Conservation (phyloP, 2,329 filamentous ascomycete species). For the Sordariomycetes sp. region DNA sequence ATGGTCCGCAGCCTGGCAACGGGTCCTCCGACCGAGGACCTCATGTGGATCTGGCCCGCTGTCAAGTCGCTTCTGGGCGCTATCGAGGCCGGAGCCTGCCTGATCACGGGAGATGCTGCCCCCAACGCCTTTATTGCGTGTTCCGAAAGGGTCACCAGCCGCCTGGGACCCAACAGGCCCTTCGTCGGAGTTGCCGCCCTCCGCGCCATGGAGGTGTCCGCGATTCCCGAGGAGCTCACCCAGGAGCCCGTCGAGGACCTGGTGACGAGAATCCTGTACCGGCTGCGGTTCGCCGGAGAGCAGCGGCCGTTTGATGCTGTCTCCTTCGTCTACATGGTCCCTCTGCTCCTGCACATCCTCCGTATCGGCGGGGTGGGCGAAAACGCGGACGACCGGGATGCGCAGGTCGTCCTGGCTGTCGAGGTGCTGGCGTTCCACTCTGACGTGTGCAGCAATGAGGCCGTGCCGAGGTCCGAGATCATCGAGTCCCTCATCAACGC, state of each 20-base stretch:
- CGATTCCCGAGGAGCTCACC: constrained; percentile 60
- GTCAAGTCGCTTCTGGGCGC: constrained; percentile 62
- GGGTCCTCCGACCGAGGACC: constrained; percentile 81
- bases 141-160: constrained; percentile 60
- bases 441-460: constrained; percentile 61
- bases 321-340: constrained; percentile 78
- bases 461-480: constrained; percentile 66
- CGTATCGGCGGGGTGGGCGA: constrained; percentile 67
- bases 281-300: constrained; percentile 80
- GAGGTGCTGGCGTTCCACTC: constrained; percentile 89
- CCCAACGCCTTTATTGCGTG: constrained; percentile 72
- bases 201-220: constrained; percentile 62
- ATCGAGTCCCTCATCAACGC: constrained; percentile 62
- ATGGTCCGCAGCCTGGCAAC: constrained; percentile 73
- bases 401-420: constrained; percentile 79
- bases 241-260: constrained; percentile 77
- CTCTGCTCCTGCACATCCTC: constrained; percentile 70
- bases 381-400: constrained; percentile 68
- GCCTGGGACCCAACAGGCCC: constrained; percentile 64
- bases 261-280: constrained; percentile 80
- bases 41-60: constrained; percentile 78
- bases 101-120: constrained; percentile 72
- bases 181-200: constrained; percentile 86
- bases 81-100: constrained; percentile 69
- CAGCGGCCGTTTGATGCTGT: constrained; percentile 88